Evolutionary conservation across 2,329 filamentous ascomycete genomes (phyloP).

Genomic region (Hypoxylon sp.): DNA sequence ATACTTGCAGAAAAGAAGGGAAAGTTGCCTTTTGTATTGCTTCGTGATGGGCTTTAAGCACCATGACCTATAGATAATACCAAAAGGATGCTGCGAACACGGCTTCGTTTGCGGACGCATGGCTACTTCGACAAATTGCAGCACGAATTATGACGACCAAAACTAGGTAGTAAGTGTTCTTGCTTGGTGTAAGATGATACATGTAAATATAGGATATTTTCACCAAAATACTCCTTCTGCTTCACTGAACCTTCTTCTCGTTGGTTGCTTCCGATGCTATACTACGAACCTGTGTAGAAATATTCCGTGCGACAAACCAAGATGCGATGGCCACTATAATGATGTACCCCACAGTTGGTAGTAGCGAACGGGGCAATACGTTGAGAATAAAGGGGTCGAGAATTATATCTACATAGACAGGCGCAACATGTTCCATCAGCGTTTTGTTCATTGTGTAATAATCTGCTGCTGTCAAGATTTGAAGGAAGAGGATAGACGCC

Average conservation of each 20-base stretch:
- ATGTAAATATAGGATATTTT: conserved; percentile 35
- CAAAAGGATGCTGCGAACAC: conserved; percentile 12
- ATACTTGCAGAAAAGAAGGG: conserved; percentile 11
- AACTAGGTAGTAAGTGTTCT: conserved; percentile 26
- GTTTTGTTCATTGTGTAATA: conserved; percentile 79
- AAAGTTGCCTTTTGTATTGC: conserved; percentile 18
- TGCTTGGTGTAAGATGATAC: conserved; percentile 36
- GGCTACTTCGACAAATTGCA: conserved; percentile 28
- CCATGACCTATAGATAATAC: conserved; percentile 14
- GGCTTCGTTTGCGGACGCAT: conserved; percentile 13
- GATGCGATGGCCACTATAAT: conserved; percentile 63
- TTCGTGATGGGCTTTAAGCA: conserved; percentile 13
- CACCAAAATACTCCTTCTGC: conserved; percentile 17
- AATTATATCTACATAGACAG: conserved; percentile 81
- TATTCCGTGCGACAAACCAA: conserved; percentile 54
- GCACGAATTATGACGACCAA: conserved; percentile 38
- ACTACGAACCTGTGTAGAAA: conserved; percentile 46
- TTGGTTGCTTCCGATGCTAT: conserved; percentile 40
- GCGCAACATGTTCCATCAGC: conserved; percentile 78
- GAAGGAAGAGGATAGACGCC: conserved; percentile 73
- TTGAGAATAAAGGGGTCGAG: conserved; percentile 87
- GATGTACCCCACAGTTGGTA: conserved; percentile 76
- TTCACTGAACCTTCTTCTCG: conserved; percentile 53
- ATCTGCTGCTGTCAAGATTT: conserved; percentile 78
- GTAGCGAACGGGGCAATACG: conserved; percentile 78